phyloP scores from a whole-genome alignment of 495 filamentous ascomycete species.

The Diplogelasinospora grovesii region DNA sequence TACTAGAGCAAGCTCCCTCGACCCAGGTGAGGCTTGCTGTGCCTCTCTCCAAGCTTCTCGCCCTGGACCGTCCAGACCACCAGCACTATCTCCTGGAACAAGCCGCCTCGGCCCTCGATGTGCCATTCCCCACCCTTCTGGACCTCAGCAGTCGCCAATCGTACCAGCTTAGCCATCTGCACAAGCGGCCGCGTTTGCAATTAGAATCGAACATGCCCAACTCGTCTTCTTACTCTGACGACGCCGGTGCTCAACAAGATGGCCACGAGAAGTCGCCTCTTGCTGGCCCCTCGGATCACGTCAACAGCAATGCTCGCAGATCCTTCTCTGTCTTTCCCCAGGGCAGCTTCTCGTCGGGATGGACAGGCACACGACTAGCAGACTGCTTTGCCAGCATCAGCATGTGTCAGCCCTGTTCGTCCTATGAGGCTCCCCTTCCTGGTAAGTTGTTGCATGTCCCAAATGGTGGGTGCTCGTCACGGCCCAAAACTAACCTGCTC shows the following conservation, averaged over 20 bases:
- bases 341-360: conserved; percentile 20
- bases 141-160: conserved; percentile 11
- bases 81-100: conserved; percentile 32
- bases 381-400: conserved; percentile 33
- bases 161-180: no score
- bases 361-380: conserved; percentile 28
- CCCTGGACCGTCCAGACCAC: conserved; percentile 22
- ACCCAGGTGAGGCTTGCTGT: conserved; percentile 20
- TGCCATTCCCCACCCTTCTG: conserved; percentile 9
- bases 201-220: conserved; percentile 25
- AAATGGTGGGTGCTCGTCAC: no score
- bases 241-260: conserved; percentile 11
- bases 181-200: conserved; percentile 33
- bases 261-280: conserved; percentile 34
- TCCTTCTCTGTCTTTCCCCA: conserved; percentile 14
- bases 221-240: conserved; percentile 15
- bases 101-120: conserved; percentile 22
- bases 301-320: conserved; percentile 12
- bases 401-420: conserved; percentile 34
- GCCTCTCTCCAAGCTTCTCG: conserved; percentile 20
- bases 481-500: conserved; percentile 6
- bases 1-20: conserved; percentile 30
- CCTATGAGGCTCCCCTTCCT: conserved; percentile 30
- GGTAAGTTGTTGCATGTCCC: conserved; percentile 12
- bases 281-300: conserved; percentile 18